phyloP scores from a whole-genome alignment of 495 filamentous ascomycete genomes.

The Chaetomium tenue region DNA sequence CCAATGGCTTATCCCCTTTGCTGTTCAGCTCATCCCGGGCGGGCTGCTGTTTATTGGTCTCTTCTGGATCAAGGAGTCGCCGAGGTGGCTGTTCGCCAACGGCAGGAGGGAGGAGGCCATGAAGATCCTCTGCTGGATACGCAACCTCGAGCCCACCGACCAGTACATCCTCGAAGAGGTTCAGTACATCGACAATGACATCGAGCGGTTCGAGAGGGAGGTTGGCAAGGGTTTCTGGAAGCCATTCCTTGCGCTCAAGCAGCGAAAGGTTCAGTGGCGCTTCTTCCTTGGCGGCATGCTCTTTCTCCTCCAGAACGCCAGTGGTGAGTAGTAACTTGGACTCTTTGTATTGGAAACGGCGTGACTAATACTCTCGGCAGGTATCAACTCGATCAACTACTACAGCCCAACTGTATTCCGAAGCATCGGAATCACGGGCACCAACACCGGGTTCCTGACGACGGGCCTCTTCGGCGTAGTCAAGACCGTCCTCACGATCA shows the following conservation, averaged over 20 bases:
- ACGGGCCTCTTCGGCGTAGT: slow-evolving; percentile 55
- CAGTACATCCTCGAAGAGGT: slow-evolving; percentile 68
- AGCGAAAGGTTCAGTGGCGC: slow-evolving; percentile 55
- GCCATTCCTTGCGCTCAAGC: slow-evolving; percentile 58
- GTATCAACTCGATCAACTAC: slow-evolving; percentile 70
- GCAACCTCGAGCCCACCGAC: slow-evolving; percentile 56
- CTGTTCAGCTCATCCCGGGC: slow-evolving; percentile 56
- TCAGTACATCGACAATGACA: slow-evolving; percentile 56
- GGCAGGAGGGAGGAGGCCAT: slow-evolving; percentile 55
- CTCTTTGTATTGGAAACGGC: not conserved
- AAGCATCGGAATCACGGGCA: slow-evolving; percentile 56
- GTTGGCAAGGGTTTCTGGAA: slow-evolving; percentile 66
- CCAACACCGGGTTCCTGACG: slow-evolving; percentile 49
- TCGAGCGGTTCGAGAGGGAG: slow-evolving; percentile 55
- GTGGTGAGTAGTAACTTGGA: slow-evolving; percentile 29
- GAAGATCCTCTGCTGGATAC: slow-evolving; percentile 62
- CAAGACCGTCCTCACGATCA: slow-evolving; percentile 59
- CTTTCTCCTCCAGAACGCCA: slow-evolving; percentile 66
- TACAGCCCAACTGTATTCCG: slow-evolving; percentile 61
- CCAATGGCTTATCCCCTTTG: slow-evolving; percentile 59
- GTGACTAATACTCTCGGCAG: not conserved
- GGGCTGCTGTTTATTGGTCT: slow-evolving; percentile 49
- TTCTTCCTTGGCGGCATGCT: slow-evolving; percentile 64
- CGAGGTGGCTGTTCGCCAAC: slow-evolving; percentile 62
- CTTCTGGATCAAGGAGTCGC: slow-evolving; percentile 59